Conservation (phyloP, 2,329 filamentous ascomycete species). For the Triangularia setosa region DNA sequence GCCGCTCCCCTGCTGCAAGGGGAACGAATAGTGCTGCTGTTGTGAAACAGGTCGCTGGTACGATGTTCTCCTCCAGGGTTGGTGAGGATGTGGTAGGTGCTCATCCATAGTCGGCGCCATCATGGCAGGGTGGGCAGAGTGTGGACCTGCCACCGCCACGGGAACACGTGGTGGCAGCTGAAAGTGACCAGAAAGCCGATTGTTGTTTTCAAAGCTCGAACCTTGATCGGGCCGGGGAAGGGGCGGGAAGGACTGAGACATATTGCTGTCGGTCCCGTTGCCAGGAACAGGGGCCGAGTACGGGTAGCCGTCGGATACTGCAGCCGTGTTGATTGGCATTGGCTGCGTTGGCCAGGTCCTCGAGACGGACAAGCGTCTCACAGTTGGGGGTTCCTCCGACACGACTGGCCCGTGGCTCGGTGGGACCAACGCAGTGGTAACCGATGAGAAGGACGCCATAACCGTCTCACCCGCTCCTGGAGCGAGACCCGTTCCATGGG, state of each 20-base stretch:
- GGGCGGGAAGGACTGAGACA: conserved; percentile 37
- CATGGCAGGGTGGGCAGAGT: background rate
- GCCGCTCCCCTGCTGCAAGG: conserved; percentile 6
- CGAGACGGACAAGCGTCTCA: conserved; percentile 32
- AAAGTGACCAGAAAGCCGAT: conserved; percentile 42
- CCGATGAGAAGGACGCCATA: conserved; percentile 22
- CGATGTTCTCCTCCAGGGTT: conserved; percentile 14
- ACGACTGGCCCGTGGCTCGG: conserved; percentile 3
- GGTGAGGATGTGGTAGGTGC: background rate
- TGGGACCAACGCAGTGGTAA: conserved; percentile 8
- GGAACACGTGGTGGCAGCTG: conserved; percentile 41
- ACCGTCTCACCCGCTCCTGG: conserved; percentile 31
- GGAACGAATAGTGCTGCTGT: conserved; percentile 24
- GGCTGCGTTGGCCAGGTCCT: conserved; percentile 46
- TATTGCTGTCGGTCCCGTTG: conserved; percentile 30
- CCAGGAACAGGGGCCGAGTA: conserved; percentile 35
- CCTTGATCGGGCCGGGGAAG: conserved; percentile 39
- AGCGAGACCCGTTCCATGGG: conserved; percentile 19
- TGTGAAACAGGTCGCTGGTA: conserved; percentile 23
- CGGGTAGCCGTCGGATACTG: conserved; percentile 33
- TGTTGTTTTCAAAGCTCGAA: conserved; percentile 34
- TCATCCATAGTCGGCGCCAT: conserved; percentile 27
- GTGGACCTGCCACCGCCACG: conserved; percentile 29
- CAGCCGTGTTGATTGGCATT: conserved; percentile 24
- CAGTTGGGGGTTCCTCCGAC: conserved; percentile 8